Conservation (phyloP, 1,284 basidiomycete species). For the Flammula alnicola region DNA sequence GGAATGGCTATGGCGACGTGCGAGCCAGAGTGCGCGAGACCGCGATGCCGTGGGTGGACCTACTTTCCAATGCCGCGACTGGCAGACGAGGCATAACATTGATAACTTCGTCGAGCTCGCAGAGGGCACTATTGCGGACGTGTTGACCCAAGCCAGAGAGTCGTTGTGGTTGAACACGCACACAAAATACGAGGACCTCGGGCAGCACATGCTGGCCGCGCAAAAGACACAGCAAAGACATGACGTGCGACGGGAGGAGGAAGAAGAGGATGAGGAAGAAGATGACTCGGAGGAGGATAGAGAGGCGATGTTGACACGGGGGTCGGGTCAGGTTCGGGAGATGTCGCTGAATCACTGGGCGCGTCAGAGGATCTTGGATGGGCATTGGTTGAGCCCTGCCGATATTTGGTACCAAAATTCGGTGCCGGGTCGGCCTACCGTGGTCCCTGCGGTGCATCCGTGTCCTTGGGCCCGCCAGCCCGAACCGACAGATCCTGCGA, state of each 20-base stretch:
- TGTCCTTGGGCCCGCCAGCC: slow-evolving; percentile 61
- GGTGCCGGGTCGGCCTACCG: slow-evolving; percentile 44
- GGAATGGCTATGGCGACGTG: slow-evolving; percentile 65
- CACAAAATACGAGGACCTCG: slow-evolving; percentile 67
- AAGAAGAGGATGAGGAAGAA: slow-evolving; percentile 52
- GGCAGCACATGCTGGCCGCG: slow-evolving; percentile 68
- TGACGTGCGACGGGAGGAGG: slow-evolving; percentile 36
- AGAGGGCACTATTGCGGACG: slow-evolving; percentile 68
- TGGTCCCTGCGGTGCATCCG: slow-evolving; percentile 62
- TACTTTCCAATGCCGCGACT: slow-evolving; percentile 52
- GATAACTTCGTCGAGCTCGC: slow-evolving; percentile 72
- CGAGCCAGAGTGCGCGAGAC: slow-evolving; percentile 49
- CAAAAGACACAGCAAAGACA: slow-evolving; percentile 43
- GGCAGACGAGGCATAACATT: slow-evolving; percentile 63
- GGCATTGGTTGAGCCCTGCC: slow-evolving; percentile 73
- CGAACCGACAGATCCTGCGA: slow-evolving; percentile 27
- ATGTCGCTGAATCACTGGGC: slow-evolving; percentile 77
- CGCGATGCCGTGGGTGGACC: slow-evolving; percentile 61
- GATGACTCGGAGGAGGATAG: slow-evolving; percentile 67
- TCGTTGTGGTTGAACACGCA: slow-evolving; percentile 68
- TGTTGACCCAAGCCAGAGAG: slow-evolving; percentile 64
- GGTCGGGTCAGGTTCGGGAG: slow-evolving; percentile 64
- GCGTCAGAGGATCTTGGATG: slow-evolving; percentile 69
- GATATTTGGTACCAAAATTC: slow-evolving; percentile 62
- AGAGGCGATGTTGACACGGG: slow-evolving; percentile 61